These are phyloP conservation scores for Thymus quinquecostatus DNA, from an alignment of 257 asterid genomes.

Conservation along the genomic window DNA sequence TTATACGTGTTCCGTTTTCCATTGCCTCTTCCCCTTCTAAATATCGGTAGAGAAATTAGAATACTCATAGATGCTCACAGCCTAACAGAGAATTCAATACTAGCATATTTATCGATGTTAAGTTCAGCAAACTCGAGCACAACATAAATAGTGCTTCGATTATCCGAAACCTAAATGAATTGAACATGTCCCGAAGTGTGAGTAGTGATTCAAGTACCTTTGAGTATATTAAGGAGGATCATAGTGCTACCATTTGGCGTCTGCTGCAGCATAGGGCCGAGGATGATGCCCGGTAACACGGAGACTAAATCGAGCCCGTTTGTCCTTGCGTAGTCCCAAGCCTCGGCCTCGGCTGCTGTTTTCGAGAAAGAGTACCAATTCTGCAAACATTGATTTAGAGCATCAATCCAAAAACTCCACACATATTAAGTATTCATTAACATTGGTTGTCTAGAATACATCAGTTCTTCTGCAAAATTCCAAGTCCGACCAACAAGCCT, in stretches of 20 bases:
- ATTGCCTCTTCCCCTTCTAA: conserved; percentile 62
- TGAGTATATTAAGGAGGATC: conserved; percentile 57
- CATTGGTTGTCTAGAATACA: conserved; percentile 29
- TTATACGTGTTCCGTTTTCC: conserved; percentile 35
- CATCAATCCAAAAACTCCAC: neutral
- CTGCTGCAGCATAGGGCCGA: conserved; percentile 74
- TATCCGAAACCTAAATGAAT: too few relatives aligned
- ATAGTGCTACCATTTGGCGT: conserved; percentile 61
- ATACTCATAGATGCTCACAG: too few relatives aligned
- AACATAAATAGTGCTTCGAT: too few relatives aligned
- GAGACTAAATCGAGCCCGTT: conserved; percentile 61
- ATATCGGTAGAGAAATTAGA: too few relatives aligned
- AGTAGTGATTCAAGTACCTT: conserved; percentile 39
- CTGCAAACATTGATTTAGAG: conserved; percentile 36
- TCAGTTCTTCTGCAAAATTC: conserved; percentile 70
- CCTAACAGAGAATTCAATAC: too few relatives aligned
- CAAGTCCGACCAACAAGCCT: conserved; percentile 79
- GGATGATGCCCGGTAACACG: conserved; percentile 52
- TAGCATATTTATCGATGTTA: too few relatives aligned
- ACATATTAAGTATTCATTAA: too few relatives aligned
- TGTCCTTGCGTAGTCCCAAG: conserved; percentile 58
- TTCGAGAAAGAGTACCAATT: conserved; percentile 80
- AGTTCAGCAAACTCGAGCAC: too few relatives aligned
- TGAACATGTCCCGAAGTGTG: too few relatives aligned
- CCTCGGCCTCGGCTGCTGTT: conserved; percentile 74